Evolutionary conservation across 108 stramenopile species (phyloP).

Genomic region (Skeletonema grethae): DNA sequence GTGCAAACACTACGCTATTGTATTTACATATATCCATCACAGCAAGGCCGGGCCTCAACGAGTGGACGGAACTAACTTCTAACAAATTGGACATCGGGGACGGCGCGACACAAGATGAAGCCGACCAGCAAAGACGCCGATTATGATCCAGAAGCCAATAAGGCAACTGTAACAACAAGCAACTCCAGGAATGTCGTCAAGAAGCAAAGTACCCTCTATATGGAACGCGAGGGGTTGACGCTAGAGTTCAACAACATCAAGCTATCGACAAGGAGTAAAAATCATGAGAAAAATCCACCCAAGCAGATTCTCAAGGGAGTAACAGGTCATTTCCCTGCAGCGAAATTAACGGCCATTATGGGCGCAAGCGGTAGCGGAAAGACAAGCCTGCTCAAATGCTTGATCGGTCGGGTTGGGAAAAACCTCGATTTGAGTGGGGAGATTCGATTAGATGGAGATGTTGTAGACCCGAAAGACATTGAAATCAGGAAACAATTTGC

Average conservation of each 20-base stretch:
- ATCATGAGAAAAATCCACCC: slow-evolving; percentile 5
- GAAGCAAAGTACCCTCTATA: background rate
- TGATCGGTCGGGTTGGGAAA: slow-evolving; percentile 55
- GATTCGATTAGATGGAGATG: slow-evolving; percentile 42
- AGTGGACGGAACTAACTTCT: too few relatives aligned
- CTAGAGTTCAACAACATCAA: background rate
- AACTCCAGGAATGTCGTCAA: too few relatives aligned
- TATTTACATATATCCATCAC: too few relatives aligned
- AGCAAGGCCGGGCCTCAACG: too few relatives aligned
- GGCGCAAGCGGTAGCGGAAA: slow-evolving; percentile 57
- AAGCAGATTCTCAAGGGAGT: slow-evolving; percentile 49
- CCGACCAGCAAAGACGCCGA: too few relatives aligned
- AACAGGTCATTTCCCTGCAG: slow-evolving; percentile 61
- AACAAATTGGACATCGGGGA: too few relatives aligned
- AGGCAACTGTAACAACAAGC: too few relatives aligned
- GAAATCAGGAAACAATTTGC: slow-evolving; percentile 30
- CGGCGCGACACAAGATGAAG: too few relatives aligned
- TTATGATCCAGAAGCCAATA: too few relatives aligned
- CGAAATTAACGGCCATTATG: slow-evolving; percentile 64
- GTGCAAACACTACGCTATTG: too few relatives aligned
- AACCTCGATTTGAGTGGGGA: slow-evolving; percentile 37
- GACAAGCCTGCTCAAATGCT: slow-evolving; percentile 67
- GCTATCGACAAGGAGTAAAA: slow-evolving; percentile 1
- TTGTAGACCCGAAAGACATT: slow-evolving; percentile 48
- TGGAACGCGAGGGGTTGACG: background rate